Conservation (phyloP, 495 filamentous ascomycete genomes). For the Aspergillus sclerotioniger region DNA sequence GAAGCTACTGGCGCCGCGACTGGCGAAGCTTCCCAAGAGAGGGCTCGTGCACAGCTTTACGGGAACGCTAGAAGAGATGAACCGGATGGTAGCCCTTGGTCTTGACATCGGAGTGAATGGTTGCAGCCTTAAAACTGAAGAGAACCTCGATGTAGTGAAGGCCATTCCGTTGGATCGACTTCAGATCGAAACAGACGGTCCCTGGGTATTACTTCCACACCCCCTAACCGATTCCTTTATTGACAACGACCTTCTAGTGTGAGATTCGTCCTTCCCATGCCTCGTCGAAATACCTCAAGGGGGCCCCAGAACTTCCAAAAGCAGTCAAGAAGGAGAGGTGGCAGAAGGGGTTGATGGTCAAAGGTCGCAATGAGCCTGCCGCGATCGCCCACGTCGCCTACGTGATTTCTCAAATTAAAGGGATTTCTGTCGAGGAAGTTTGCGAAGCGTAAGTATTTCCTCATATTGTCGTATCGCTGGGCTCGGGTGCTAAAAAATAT, state of each 20-base stretch:
- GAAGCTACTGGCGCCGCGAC: constrained; percentile 49
- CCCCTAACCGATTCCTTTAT: background rate
- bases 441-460: constrained; percentile 65
- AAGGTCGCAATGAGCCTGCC: constrained; percentile 88
- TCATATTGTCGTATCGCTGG: background rate
- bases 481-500: constrained; percentile 17
- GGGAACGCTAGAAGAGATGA: constrained; percentile 79
- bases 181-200: constrained; percentile 93
- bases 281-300: constrained; percentile 46
- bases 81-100: constrained; percentile 67
- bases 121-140: constrained; percentile 87
- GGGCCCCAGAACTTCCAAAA: constrained; percentile 45
- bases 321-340: constrained; percentile 95
- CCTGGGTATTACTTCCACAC: constrained; percentile 61
- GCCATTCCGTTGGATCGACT: constrained; percentile 69
- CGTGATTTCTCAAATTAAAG: constrained; percentile 83
- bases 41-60: constrained; percentile 92
- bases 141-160: constrained; percentile 78
- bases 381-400: constrained; percentile 80
- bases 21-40: constrained; percentile 59
- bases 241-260: constrained; percentile 32
- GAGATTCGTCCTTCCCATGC: constrained; percentile 57
- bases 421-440: constrained; percentile 71
- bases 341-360: constrained; percentile 76
- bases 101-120: constrained; percentile 87